Percentiles rank a stretch among this genome's conserved stretches.
Evolutionary conservation across 192 early-diverging fungal genomes (phyloP).

Genomic region (Spizellomyces sp.): DNA sequence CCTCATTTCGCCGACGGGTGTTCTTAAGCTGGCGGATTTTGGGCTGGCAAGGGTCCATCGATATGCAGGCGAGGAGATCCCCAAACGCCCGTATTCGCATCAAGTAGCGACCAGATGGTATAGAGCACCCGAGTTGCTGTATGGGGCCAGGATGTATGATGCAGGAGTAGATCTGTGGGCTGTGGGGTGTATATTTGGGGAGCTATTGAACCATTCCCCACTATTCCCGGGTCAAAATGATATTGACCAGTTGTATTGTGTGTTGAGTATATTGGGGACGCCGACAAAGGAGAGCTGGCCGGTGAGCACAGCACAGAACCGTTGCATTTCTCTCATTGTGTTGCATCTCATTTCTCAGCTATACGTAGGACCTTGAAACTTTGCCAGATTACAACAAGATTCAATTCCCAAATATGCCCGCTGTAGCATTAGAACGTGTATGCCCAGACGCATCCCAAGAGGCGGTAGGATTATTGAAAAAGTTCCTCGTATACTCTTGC

Average conservation of each 20-base stretch:
- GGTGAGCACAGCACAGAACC: slow-evolving; percentile 22
- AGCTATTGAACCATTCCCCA: slow-evolving; percentile 61
- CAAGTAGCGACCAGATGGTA: slow-evolving; percentile 68
- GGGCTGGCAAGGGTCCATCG: slow-evolving; percentile 57
- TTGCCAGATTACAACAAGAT: slow-evolving; percentile 68
- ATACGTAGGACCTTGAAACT: slow-evolving; percentile 45
- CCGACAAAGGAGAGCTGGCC: slow-evolving; percentile 56
- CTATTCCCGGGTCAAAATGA: slow-evolving; percentile 66
- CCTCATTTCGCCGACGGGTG: slow-evolving; percentile 54
- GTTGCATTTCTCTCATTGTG: not conserved
- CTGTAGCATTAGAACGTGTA: slow-evolving; percentile 37
- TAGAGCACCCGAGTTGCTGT: slow-evolving; percentile 62
- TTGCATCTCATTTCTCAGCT: slow-evolving; percentile 6
- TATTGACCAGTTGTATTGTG: slow-evolving; percentile 62
- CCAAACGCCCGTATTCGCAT: slow-evolving; percentile 52
- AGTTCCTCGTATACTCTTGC: slow-evolving; percentile 57
- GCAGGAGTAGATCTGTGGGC: slow-evolving; percentile 67
- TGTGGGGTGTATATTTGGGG: slow-evolving; percentile 67
- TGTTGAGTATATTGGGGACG: slow-evolving; percentile 50
- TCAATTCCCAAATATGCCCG: slow-evolving; percentile 48
- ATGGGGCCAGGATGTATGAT: slow-evolving; percentile 62
- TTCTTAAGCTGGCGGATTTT: slow-evolving; percentile 64
- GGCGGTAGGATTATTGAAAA: slow-evolving; percentile 48
- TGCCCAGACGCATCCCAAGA: slow-evolving; percentile 53
- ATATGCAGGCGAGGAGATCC: slow-evolving; percentile 10